Base-by-base conservation (phyloP, 2,329 filamentous ascomycete genomes). In the Apiospora hydei region DNA sequence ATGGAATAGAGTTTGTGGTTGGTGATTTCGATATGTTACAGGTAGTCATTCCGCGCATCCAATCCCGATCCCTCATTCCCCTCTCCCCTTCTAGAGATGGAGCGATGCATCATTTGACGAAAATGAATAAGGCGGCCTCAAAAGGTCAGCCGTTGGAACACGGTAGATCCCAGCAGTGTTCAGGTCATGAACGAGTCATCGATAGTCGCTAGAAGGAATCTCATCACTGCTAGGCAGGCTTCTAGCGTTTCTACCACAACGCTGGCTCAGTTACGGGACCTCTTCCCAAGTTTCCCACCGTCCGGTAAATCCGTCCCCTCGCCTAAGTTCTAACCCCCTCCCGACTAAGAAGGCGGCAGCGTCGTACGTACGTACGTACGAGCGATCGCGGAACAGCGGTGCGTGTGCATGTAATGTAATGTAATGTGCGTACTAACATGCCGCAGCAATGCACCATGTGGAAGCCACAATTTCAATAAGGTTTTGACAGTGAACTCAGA, bases 181-280 rank as follows among this genome's bases (percentile, higher is more conserved):
- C 67, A 69, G 67, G 47, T 38, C 67, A 49, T 49, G 47, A 24
- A 30, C 47, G 67, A 69, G 44, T 69, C 67, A 69, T 49, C 67
- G 57, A 38, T 41, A 14, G 44, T 46, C 18, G 67, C 67, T 49
- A 47, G 67, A 46, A 69, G 67, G 44, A 44, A 46, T 69, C 51
- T 14, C 61, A 68, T 38, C 47, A 64, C 69, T 38, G 70, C 68
- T 61, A 53, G 44, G 24, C 4, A 64, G 61, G 69, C 68, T 72
- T 72, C 71, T 72, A 72, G 71, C 47, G 71, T 51, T 68, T 72
- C 71, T 46, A 70, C 41, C 46, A 34, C 43, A 69, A 57, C 67
- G 67, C 67, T 44, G 67, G 67, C 67, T 49, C 67, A 69, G 67
- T 49, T 49, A 49, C 67, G 49, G 44, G 67, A 49, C 47, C 21